Base-by-base conservation (phyloP, 495 filamentous ascomycete species). In the Xylaria nigripes region DNA sequence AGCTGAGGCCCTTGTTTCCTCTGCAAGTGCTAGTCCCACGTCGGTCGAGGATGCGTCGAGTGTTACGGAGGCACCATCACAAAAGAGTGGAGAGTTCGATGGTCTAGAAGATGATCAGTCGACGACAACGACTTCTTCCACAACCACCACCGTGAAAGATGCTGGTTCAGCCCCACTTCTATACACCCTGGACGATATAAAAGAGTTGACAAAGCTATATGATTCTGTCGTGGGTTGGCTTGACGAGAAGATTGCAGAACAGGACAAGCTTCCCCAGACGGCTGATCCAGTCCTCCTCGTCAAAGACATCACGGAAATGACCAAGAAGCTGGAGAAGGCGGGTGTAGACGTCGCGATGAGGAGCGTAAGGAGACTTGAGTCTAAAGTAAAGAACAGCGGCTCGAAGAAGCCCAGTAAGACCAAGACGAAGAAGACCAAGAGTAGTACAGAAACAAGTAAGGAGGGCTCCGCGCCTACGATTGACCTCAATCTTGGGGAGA, bases 331-430 rank as follows among this genome's bases (percentile, higher is more conserved):
- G 22, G 79, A 82, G 62, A 76, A 81, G 47, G 77, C 78, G 5
- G 81, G 86, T 41, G 75, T 86, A 62, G 83, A 87, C 48, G 75
- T 91, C 42, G 73, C 86, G 43, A 77, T 85, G 76, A 85, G 81
- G 76, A 84, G 83, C 61, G 82, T 90, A 59, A 78, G 75, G 45
- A 75, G 81, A 51, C 76, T 76, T 56, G 73, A 79, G 56, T 60
- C 68, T 40, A 66, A 72, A 57, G 68, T 63, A 22, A 81, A 81
- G 68, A 69, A 67, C 55, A 69, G 57, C 58, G 69, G 65, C 48
- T 48, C 52, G 72, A 82, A 81, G 67, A 70, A 68, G 57, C 68
- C 57, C 59, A 69, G 65, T 43, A 75, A 75, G 58, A 77, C 75
- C 48, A 77, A 77, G 61, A 77, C 74, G 61, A 56, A 68, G 27